A percentile compares a stretch with the other conserved stretches of the same genome.
phyloP scores from a whole-genome alignment of 1,139 yeast genomes.

The Kodamaea alishanica region DNA sequence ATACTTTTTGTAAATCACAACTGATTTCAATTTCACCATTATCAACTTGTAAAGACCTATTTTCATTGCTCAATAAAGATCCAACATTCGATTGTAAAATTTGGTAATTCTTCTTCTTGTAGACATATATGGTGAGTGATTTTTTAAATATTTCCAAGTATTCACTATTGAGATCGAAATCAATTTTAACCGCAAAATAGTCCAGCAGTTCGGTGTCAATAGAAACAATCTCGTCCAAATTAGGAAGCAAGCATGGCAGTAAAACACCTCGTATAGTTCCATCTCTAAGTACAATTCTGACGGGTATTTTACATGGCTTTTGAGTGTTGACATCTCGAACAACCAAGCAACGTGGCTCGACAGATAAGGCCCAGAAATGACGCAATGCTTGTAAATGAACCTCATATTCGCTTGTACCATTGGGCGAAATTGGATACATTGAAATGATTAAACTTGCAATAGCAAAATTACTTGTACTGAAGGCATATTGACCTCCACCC shows the following conservation, averaged over 20 bases:
- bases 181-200: conserved; percentile 43
- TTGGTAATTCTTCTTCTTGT: conserved; percentile 43
- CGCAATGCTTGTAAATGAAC: conserved; percentile 81
- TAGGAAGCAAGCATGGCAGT: conserved; percentile 73
- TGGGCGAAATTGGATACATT: conserved; percentile 71
- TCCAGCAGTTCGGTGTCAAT: conserved; percentile 42
- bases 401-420: conserved; percentile 39
- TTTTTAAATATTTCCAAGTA: conserved; percentile 43
- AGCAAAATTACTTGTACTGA: conserved; percentile 60
- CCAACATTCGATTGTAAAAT: conserved; percentile 35
- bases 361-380: conserved; percentile 88
- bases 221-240: conserved; percentile 43
- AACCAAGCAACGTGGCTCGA: conserved; percentile 75
- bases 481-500: conserved; percentile 91
- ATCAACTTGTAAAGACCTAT: conserved; percentile 28
- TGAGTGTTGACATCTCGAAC: conserved; percentile 65
- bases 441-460: conserved; percentile 73
- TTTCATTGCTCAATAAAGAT: conserved; percentile 35
- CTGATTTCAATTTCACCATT: conserved; percentile 27
- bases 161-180: conserved; percentile 36
- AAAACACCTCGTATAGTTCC: conserved; percentile 20
- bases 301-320: conserved; percentile 50
- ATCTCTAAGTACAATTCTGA: conserved; percentile 41
- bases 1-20: conserved; percentile 22
- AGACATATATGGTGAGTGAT: conserved; percentile 48